phyloP scores from a whole-genome alignment of 2,329 filamentous ascomycete genomes.

The Paracamarosporium sp. region DNA sequence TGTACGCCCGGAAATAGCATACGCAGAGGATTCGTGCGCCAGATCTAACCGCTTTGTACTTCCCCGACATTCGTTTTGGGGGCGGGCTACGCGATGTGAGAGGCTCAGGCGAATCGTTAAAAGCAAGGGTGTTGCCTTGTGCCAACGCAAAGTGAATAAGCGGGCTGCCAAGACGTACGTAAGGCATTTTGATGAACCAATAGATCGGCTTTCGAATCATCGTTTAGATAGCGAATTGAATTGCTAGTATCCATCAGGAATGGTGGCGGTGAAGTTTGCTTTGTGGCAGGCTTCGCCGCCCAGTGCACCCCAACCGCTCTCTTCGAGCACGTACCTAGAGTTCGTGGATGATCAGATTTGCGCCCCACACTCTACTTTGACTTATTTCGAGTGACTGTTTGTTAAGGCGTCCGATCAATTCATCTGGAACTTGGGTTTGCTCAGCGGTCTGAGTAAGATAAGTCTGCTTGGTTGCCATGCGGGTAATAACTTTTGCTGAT shows the following conservation, averaged over 20 bases:
- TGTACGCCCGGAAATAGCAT: background rate
- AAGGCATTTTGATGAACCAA: background rate
- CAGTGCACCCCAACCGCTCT: background rate
- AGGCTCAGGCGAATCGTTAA: background rate
- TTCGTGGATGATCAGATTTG: background rate
- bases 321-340: background rate
- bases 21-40: background rate
- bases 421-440: background rate
- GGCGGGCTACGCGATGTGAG: background rate
- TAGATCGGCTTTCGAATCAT: background rate
- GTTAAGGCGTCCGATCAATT: background rate
- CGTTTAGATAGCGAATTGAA: background rate
- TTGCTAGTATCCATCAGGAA: background rate
- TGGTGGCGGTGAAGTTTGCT: background rate
- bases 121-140: background rate
- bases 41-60: background rate
- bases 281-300: background rate
- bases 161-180: background rate
- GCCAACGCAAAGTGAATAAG: background rate
- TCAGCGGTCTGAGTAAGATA: background rate
- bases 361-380: background rate
- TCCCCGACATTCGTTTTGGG: background rate
- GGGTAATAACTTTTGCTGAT: background rate
- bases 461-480: background rate
- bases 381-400: background rate